Conservation (phyloP, 768 basidiomycete genomes). For the Lentinula aciculospora region DNA sequence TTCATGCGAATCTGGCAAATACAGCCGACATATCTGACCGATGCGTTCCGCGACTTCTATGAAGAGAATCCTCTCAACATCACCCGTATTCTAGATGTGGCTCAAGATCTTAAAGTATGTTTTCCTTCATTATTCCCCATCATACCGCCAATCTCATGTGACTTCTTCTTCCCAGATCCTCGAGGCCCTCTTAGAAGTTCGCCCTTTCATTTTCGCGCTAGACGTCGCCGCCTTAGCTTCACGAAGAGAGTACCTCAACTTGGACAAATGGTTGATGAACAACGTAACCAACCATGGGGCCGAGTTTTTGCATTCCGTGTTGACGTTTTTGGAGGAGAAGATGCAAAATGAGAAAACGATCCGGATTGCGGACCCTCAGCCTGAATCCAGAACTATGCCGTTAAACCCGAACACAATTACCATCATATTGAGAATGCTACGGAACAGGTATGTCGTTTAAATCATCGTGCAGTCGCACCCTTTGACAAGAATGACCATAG, state of each 20-base stretch:
- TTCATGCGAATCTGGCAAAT: slow-evolving; percentile 97
- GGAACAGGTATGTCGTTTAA: slow-evolving; percentile 59
- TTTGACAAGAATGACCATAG: too few species aligned
- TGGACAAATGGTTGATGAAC: slow-evolving; percentile 95
- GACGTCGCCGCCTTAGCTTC: slow-evolving; percentile 94
- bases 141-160: not conserved
- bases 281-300: slow-evolving; percentile 77
- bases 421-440: slow-evolving; percentile 85
- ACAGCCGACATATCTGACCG: slow-evolving; percentile 77
- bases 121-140: not conserved
- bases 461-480: slow-evolving; percentile 2
- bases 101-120: slow-evolving; percentile 86
- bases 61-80: slow-evolving; percentile 90
- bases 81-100: slow-evolving; percentile 90
- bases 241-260: slow-evolving; percentile 87
- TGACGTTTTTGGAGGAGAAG: slow-evolving; percentile 88
- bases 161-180: slow-evolving; percentile 58
- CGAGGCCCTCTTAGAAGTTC: slow-evolving; percentile 85
- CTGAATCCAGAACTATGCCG: slow-evolving; percentile 79
- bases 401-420: slow-evolving; percentile 86
- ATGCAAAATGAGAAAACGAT: slow-evolving; percentile 83
- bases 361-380: slow-evolving; percentile 69
- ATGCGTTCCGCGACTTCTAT: slow-evolving; percentile 89
- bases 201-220: slow-evolving; percentile 84
- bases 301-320: slow-evolving; percentile 82